Evolutionary conservation across 2,329 filamentous ascomycete species (phyloP).

Genomic region (Sordariomycetes sp.): DNA sequence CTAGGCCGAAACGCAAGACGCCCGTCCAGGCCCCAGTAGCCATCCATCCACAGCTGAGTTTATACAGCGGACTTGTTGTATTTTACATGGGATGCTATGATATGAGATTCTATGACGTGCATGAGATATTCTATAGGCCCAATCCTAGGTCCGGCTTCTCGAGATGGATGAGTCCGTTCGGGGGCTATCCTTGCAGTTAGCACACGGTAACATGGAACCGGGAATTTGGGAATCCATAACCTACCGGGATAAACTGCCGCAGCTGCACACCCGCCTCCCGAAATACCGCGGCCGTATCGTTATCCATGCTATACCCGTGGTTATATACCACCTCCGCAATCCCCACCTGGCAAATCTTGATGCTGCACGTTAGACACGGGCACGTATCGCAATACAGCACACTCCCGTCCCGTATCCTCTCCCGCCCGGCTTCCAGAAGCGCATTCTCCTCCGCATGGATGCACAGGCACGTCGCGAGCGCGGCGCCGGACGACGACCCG

Average conservation of each 20-base stretch:
- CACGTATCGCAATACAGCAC: constrained; percentile 94
- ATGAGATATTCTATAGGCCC: background rate
- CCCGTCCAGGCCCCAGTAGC: too few relatives aligned
- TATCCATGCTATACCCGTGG: constrained; percentile 91
- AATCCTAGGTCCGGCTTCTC: constrained; percentile 31
- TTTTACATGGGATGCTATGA: background rate
- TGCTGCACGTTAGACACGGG: constrained; percentile 92
- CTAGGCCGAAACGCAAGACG: too few relatives aligned
- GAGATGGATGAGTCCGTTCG: constrained; percentile 54
- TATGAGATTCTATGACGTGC: too few relatives aligned
- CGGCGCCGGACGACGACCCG: constrained; percentile 56
- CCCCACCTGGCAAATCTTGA: constrained; percentile 96
- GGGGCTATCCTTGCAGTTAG: constrained; percentile 32
- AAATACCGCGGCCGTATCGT: constrained; percentile 71
- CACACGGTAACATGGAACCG: constrained; percentile 11
- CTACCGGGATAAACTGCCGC: constrained; percentile 77
- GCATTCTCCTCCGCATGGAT: constrained; percentile 99
- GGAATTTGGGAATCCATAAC: constrained; percentile 19
- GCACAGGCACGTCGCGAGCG: constrained; percentile 80
- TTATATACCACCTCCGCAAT: constrained; percentile 94
- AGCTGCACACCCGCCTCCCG: constrained; percentile 72
- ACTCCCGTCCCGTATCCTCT: constrained; percentile 72
- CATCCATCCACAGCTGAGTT: too few relatives aligned
- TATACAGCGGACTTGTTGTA: too few relatives aligned
- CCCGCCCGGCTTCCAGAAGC: constrained; percentile 82